Evolutionary conservation across 768 basidiomycete species (phyloP).

Genomic region (Solioccasus polychromus): DNA sequence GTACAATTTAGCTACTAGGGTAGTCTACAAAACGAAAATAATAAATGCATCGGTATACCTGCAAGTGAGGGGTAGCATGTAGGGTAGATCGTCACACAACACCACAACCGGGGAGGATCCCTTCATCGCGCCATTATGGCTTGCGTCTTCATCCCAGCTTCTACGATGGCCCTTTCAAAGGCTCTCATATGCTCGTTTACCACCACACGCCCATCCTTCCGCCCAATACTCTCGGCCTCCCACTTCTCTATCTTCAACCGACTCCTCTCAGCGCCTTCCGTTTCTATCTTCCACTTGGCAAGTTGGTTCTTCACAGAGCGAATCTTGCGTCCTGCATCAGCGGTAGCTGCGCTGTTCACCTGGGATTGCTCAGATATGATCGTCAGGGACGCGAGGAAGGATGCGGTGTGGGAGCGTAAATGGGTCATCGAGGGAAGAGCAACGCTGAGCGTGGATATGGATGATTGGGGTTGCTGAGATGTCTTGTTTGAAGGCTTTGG

Average conservation of each 20-base stretch:
- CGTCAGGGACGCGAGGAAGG: slow-evolving; percentile 70
- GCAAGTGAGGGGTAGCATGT: slow-evolving; percentile 11
- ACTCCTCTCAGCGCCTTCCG: slow-evolving; percentile 83
- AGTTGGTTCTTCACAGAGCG: slow-evolving; percentile 82
- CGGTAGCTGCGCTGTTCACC: slow-evolving; percentile 80
- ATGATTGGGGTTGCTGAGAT: slow-evolving; percentile 24
- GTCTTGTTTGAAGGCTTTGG: slow-evolving; percentile 26
- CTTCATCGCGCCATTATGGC: slow-evolving; percentile 76
- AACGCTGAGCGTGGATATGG: slow-evolving; percentile 26
- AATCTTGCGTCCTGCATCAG: slow-evolving; percentile 84
- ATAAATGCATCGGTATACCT: slow-evolving; percentile 18
- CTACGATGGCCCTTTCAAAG: slow-evolving; percentile 68
- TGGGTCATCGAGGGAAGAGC: slow-evolving; percentile 65
- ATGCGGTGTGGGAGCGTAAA: slow-evolving; percentile 70
- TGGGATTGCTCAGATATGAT: slow-evolving; percentile 86
- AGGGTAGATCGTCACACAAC: slow-evolving; percentile 8
- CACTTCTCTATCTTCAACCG: slow-evolving; percentile 72
- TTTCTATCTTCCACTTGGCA: slow-evolving; percentile 75
- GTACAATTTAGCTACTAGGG: not conserved
- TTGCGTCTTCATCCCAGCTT: slow-evolving; percentile 73
- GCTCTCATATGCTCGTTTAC: slow-evolving; percentile 78
- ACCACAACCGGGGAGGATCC: not conserved
- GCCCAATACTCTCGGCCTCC: slow-evolving; percentile 55
- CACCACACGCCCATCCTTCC: slow-evolving; percentile 60
- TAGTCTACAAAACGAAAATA: slow-evolving; percentile 23